phyloP scores from a whole-genome alignment of 768 basidiomycete species.

The Auriscalpium microsporum region DNA sequence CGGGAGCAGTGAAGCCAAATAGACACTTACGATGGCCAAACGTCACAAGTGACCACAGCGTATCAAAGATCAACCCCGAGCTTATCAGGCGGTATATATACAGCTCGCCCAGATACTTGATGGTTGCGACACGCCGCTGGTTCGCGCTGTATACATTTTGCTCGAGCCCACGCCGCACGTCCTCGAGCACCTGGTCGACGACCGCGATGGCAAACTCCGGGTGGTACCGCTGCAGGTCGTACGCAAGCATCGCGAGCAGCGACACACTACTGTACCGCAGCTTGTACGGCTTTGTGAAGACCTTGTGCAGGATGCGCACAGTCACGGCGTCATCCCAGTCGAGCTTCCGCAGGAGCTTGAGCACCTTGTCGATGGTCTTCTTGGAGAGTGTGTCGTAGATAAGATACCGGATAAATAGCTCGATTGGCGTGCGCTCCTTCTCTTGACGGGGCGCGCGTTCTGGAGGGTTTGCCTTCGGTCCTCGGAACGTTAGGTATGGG shows the following conservation, averaged over 20 bases:
- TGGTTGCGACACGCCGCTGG: conserved; percentile 82
- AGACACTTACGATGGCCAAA: conserved; percentile 84
- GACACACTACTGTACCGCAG: conserved; percentile 87
- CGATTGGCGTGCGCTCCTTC: conserved; percentile 78
- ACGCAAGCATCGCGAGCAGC: conserved; percentile 87
- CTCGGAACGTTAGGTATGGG: not conserved
- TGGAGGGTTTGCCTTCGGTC: conserved; percentile 84
- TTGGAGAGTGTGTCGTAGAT: conserved; percentile 89
- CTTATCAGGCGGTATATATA: conserved; percentile 93
- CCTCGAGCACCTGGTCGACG: conserved; percentile 92
- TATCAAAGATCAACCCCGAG: conserved; percentile 87
- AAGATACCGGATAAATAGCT: conserved; percentile 93
- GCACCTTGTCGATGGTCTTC: conserved; percentile 91
- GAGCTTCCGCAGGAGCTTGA: conserved; percentile 86
- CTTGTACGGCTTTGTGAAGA: conserved; percentile 99
- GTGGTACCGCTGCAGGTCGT: conserved; percentile 90
- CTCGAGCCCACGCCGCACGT: conserved; percentile 84
- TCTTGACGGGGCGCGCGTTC: conserved; percentile 81
- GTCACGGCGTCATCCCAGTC: conserved; percentile 82
- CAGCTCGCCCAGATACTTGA: conserved; percentile 94
- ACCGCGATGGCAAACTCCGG: conserved; percentile 81
- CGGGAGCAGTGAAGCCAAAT: not conserved
- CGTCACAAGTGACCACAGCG: conserved; percentile 87
- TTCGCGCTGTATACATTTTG: conserved; percentile 93
- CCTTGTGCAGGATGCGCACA: conserved; percentile 63